Evolutionary conservation across 176 grass and related monocot species (phyloP).

Genomic region (Musa beccarii): DNA sequence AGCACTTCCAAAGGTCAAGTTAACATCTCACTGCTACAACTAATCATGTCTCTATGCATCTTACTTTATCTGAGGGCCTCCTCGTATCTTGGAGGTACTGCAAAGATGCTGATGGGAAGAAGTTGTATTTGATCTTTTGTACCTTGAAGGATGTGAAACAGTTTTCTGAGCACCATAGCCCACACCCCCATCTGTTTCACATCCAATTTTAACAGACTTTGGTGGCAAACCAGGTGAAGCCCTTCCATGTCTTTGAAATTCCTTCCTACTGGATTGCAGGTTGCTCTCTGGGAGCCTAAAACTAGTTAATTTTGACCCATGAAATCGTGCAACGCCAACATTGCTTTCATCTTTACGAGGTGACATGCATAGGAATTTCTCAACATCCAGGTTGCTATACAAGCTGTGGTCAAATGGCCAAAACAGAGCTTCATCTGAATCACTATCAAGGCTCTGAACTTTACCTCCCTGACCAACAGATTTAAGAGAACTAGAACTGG

Average conservation of each 20-base stretch:
- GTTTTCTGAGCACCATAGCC: no score
- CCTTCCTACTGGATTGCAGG: neutral
- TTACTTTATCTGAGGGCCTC: neutral
- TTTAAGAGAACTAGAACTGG: neutral
- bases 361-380: slow-evolving; percentile 20
- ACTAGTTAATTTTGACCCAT: slow-evolving; percentile 18
- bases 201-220: neutral
- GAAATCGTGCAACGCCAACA: neutral
- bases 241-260: neutral
- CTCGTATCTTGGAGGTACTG: neutral
- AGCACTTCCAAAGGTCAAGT: neutral
- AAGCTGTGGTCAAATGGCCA: slow-evolving; percentile 28
- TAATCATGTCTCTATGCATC: neutral
- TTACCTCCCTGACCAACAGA: neutral
- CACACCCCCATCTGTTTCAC: neutral
- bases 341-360: slow-evolving; percentile 13
- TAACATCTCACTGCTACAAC: neutral
- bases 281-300: slow-evolving; percentile 11
- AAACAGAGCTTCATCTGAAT: slow-evolving; percentile 26
- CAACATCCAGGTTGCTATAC: slow-evolving; percentile 14
- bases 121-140: neutral
- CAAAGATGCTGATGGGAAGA: neutral
- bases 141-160: neutral
- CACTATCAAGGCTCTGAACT: neutral
- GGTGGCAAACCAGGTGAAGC: neutral